These are phyloP conservation scores for Boletales sp. DNA, from an alignment of 768 basidiomycete species.

Conservation along the genomic window DNA sequence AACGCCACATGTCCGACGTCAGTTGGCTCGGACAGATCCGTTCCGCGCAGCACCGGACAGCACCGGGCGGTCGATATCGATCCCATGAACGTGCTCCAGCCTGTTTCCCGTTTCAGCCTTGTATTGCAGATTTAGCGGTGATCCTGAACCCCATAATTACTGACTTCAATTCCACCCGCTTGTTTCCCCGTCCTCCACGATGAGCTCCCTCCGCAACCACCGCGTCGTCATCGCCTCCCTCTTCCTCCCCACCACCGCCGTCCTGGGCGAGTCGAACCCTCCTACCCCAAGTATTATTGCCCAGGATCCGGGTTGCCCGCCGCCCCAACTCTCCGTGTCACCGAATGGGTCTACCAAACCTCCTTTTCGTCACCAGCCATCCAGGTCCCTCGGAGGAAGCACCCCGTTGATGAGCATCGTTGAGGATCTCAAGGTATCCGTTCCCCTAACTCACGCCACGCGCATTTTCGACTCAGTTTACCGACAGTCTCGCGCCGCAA, in stretches of 20 bases:
- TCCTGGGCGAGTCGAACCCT: slow-evolving; percentile 51
- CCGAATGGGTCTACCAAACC: neutral
- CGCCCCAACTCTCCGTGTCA: neutral
- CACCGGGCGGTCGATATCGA: neutral
- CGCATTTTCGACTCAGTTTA: neutral
- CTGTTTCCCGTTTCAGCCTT: neutral
- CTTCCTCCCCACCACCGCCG: slow-evolving; percentile 74
- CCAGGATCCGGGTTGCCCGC: slow-evolving; percentile 10
- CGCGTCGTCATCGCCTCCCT: slow-evolving; percentile 80
- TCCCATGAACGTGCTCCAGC: slow-evolving; percentile 1
- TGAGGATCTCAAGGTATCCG: slow-evolving; percentile 67
- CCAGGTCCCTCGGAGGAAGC: slow-evolving; percentile 18
- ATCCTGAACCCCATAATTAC: neutral
- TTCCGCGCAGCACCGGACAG: slow-evolving; percentile 7
- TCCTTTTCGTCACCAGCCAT: slow-evolving; percentile 16
- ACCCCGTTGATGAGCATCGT: slow-evolving; percentile 65
- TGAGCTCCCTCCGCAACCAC: slow-evolving; percentile 72
- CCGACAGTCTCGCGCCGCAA: slow-evolving; percentile 36
- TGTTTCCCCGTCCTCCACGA: slow-evolving; percentile 19
- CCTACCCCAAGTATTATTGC: slow-evolving; percentile 43
- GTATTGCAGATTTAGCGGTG: neutral
- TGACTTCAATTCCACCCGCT: neutral
- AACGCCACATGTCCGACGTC: too few relatives aligned
- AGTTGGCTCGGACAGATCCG: slow-evolving; percentile 6
- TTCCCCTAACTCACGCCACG: neutral